Evolutionary conservation across 345 rosid species (phyloP), one percentile per base, ranked within the genome.

Genomic region (Cardamine occulta): DNA sequence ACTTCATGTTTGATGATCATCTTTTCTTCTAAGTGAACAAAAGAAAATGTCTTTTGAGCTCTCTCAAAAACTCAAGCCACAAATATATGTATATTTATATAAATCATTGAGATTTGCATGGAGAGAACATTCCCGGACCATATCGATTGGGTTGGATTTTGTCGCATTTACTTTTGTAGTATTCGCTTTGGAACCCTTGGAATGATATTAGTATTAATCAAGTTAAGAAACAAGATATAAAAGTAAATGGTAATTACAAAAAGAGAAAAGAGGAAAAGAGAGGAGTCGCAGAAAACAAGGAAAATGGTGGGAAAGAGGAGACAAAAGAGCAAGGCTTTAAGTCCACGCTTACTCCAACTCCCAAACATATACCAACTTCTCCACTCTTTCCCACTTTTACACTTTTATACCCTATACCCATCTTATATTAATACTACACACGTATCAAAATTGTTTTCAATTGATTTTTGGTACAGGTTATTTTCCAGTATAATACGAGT

Each of bases 281-380:
- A 49, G 74, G 58, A 78, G 75, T 64, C 62, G 82, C 87, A 64
- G 78, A 79, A 80, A 82, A 77, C 49, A 76, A 74, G 83, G 74
- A 66, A 69, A 35, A 63, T 72, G 83, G 82, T 72, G 84, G 68
- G 54, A 82, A 83, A 83, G 80, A 47, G 80, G 83, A 81, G 85
- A 74, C 83, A 84, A 54, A 70, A 74, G 79, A 65, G 64, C 75
- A 80, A 74, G 40, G 39, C 81, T 80, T 83, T 83, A 66, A 74
- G 59, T 60, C 66, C 84, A 53, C 86, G 86, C 89, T 62, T 77
- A 80, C 81, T 71, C 80, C 80, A 45, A 84, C 86, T 76, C 70
- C 71, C 59, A 71, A 74, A 78, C 68, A 59, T 18, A 48, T 77
- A 71, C 70, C 85, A 74, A 77, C 77, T 74, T 76, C 82, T 55